Conservation (phyloP, 2,329 filamentous ascomycete species). For the Ascochyta clinopodiicola region DNA sequence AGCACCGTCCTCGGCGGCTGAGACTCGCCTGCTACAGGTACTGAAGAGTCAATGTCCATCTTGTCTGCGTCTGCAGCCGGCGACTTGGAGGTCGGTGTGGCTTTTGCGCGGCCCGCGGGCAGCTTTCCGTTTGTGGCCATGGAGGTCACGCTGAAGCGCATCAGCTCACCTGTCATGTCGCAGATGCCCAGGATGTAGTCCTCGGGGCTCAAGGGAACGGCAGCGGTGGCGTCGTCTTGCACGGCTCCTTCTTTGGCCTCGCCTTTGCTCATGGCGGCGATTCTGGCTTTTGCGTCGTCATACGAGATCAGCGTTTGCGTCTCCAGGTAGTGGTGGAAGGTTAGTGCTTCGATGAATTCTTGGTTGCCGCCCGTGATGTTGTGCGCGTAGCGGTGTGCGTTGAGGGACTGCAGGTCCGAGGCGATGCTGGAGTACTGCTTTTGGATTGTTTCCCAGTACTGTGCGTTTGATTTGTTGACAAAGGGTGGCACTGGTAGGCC, state of each 20-base stretch:
- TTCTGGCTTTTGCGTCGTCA: constrained; percentile 59
- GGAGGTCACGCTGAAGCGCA: constrained; percentile 91
- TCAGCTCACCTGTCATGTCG: constrained; percentile 93
- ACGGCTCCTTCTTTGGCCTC: neutral
- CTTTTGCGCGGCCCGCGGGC: constrained; percentile 43
- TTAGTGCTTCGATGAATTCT: constrained; percentile 91
- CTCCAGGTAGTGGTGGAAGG: constrained; percentile 86
- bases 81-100: constrained; percentile 14
- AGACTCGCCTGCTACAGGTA: constrained; percentile 24
- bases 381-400: constrained; percentile 80
- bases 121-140: constrained; percentile 75
- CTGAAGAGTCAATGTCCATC: constrained; percentile 47
- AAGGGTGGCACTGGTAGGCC: constrained; percentile 69
- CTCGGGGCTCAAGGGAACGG: constrained; percentile 72
- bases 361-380: constrained; percentile 83
- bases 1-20: constrained; percentile 68
- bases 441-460: constrained; percentile 74
- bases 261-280: constrained; percentile 43
- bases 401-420: constrained; percentile 77
- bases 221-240: constrained; percentile 29
- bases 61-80: constrained; percentile 32
- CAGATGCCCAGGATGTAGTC: constrained; percentile 93
- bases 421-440: constrained; percentile 71
- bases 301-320: constrained; percentile 76
- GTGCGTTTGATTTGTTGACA: constrained; percentile 73